Conservation (phyloP, 2,329 filamentous ascomycete genomes). For the Aspergillus versicolor region DNA sequence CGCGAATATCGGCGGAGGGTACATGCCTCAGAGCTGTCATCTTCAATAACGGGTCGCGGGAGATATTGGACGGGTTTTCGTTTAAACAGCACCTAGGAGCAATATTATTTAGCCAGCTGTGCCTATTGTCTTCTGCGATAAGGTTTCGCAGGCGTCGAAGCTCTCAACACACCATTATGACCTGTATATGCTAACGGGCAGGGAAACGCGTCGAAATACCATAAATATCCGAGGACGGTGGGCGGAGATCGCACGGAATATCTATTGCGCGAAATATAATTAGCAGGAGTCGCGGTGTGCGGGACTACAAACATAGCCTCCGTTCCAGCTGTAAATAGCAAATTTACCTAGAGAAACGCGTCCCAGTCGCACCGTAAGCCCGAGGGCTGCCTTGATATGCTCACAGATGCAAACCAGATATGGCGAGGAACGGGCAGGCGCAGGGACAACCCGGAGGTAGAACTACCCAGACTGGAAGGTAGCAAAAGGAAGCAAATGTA, state of each 20-base stretch:
- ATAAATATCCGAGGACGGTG: constrained; percentile 13
- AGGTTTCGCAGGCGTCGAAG: not conserved
- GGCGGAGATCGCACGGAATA: not conserved
- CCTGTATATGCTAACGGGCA: constrained; percentile 10
- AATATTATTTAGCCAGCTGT: constrained; percentile 19
- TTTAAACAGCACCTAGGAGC: constrained; percentile 82
- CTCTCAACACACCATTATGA: constrained; percentile 33
- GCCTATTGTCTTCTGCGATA: not conserved
- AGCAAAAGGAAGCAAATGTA: constrained; percentile 10
- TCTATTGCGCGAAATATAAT: not conserved
- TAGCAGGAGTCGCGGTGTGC: not conserved
- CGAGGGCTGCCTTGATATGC: constrained; percentile 9
- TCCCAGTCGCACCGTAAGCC: constrained; percentile 21
- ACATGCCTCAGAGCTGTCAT: constrained; percentile 80
- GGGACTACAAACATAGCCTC: not conserved
- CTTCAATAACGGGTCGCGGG: constrained; percentile 67
- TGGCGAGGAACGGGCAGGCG: constrained; percentile 8
- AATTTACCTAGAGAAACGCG: constrained; percentile 23
- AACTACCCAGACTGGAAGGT: not conserved
- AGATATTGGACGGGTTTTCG: constrained; percentile 88
- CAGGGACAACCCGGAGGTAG: constrained; percentile 1
- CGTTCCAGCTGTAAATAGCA: not conserved
- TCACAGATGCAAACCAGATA: constrained; percentile 11
- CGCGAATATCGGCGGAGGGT: constrained; percentile 8
- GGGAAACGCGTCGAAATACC: constrained; percentile 27